Evolutionary conservation across 768 basidiomycete genomes (phyloP).

Genomic region (Leucocoprinus leucothites): DNA sequence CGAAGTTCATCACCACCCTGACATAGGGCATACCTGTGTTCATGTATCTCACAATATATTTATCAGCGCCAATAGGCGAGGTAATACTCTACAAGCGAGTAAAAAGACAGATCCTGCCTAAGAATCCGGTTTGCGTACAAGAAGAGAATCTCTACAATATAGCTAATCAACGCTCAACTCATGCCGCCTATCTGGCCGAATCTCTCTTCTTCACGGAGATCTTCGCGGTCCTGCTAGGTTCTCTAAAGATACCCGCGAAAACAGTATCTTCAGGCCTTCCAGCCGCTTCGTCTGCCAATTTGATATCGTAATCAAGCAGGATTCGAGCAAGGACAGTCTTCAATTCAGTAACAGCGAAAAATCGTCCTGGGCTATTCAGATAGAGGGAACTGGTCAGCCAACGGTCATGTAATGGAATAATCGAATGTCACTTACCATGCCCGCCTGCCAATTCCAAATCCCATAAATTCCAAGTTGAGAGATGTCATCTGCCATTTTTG

Average conservation of each 20-base stretch:
- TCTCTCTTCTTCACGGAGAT: not conserved
- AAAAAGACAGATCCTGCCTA: too few relatives aligned
- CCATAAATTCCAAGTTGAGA: slow-evolving; percentile 23
- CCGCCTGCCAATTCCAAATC: slow-evolving; percentile 33
- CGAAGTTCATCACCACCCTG: too few relatives aligned
- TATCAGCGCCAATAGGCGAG: too few relatives aligned
- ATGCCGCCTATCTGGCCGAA: not conserved
- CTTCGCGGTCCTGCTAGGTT: too few relatives aligned
- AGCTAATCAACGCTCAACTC: not conserved
- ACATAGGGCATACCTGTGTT: too few relatives aligned
- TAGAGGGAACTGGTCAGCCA: not conserved
- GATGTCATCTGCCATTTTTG: slow-evolving; percentile 25
- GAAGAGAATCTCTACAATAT: too few relatives aligned
- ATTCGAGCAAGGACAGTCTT: slow-evolving; percentile 44
- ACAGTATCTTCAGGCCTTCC: not conserved
- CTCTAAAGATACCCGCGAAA: not conserved
- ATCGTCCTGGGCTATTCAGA: slow-evolving; percentile 30
- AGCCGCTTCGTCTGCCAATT: slow-evolving; percentile 16
- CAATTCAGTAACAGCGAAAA: slow-evolving; percentile 39
- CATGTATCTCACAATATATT: too few relatives aligned
- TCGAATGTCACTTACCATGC: slow-evolving; percentile 16
- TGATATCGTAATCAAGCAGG: slow-evolving; percentile 37
- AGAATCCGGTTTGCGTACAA: too few relatives aligned
- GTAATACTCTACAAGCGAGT: too few relatives aligned
- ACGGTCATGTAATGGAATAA: not conserved